Percentiles rank a stretch among this genome's conserved stretches.
phyloP scores from a whole-genome alignment of 129 eudicot genomes.

The Artemisia annua region DNA sequence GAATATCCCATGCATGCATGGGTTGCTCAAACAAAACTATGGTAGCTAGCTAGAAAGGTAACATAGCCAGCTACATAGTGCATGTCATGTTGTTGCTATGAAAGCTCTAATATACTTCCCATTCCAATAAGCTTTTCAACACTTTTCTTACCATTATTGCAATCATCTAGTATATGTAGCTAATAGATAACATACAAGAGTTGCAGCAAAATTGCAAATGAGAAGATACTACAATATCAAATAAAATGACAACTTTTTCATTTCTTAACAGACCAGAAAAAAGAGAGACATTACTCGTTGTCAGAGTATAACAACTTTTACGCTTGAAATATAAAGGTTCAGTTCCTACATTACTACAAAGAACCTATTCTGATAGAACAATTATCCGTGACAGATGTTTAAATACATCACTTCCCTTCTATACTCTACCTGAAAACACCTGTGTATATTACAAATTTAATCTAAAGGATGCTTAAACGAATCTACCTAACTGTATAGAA shows the following conservation, averaged over 20 bases:
- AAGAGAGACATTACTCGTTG: neutral
- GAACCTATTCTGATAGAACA: constrained; percentile 18
- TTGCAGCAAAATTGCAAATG: neutral
- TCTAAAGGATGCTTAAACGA: constrained; percentile 28
- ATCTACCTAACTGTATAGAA: constrained; percentile 16
- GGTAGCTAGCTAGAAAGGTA: constrained; percentile 38
- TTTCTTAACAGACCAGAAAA: neutral
- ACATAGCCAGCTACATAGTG: constrained; percentile 33
- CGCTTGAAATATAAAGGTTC: neutral
- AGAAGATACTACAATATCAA: neutral
- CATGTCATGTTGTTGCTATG: constrained; percentile 26
- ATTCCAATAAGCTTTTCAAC: constrained; percentile 16
- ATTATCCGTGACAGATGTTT: constrained; percentile 12
- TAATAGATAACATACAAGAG: neutral
- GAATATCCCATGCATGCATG: constrained; percentile 29
- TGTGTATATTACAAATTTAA: constrained; percentile 42
- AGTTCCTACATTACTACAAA: constrained; percentile 12
- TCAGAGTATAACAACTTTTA: neutral
- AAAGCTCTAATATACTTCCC: constrained; percentile 25
- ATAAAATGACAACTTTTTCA: neutral
- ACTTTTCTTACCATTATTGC: constrained; percentile 1
- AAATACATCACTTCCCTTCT: constrained; percentile 34
- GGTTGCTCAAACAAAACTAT: constrained; percentile 25
- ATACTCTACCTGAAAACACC: constrained; percentile 37
- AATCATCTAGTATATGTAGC: neutral